Evolutionary conservation across 441 rosid genomes (phyloP), one percentile per base, ranked within the genome.

Genomic region (Gossypium laxum): DNA sequence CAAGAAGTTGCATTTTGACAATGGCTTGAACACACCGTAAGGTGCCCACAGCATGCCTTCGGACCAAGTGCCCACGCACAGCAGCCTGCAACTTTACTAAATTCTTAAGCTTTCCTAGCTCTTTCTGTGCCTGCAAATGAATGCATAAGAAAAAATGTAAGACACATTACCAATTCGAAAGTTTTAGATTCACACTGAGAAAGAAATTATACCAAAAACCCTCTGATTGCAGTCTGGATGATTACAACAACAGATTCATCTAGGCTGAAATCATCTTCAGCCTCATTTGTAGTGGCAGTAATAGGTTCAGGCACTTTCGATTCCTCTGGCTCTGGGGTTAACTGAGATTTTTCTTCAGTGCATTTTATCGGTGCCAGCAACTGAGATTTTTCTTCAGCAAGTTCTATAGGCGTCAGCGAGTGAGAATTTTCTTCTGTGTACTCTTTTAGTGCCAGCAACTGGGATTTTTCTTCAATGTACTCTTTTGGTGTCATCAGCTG

Each of bases 41-140:
- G 61, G 98, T 81, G 64, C 94, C 98, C 80, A 84, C 77, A 63
- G 98, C 98, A 74, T 85, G 96, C 71, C 70, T 92, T 75, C 98
- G 84, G 63, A 91, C 98, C 82, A 94, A 72, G 81, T 90, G 91
- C 48, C 98, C 98, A 3, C 98, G 93, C 10, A 87, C 89, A 69
- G 88, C 91, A 79, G 98, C 96, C 83, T 94, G 98, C 87, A 92
- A 78, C 84, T 86, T 90, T 24, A 92, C 80, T 43, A 89, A 85
- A 72, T 84, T 90, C 85, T 85, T 89, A 59, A 76, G 87, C 87
- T 80, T 92, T 74, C 78, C 34, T 70, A 90, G 82, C 76, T 88
- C 89, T 75, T 72, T 89, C 61, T 75, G 79, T 72, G 89, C 96
- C 97, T 94, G 74, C 66, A 72, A 71, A 72, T 17, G 69, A 71